Conservation (phyloP, 768 basidiomycete genomes). For the Plicaturopsis crispa region DNA sequence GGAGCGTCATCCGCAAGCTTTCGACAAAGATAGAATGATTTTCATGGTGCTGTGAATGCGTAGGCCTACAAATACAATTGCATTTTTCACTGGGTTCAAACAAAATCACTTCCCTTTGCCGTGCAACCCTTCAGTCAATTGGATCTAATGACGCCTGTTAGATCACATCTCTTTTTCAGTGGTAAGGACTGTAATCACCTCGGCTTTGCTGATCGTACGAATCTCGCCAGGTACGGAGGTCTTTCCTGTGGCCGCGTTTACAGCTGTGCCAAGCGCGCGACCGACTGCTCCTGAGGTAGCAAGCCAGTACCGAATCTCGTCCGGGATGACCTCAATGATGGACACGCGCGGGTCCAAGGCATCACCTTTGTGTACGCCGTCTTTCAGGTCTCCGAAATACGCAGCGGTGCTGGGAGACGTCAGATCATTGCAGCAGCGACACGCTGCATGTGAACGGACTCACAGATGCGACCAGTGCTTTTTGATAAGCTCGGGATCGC, state of each 20-base stretch:
- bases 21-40: too few species aligned
- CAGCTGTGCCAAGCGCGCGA: constrained; percentile 51
- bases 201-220: constrained; percentile 61
- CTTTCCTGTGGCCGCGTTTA: constrained; percentile 53
- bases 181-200: constrained; percentile 38
- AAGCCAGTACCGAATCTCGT: constrained; percentile 79
- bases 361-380: constrained; percentile 80
- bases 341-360: constrained; percentile 72
- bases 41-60: too few species aligned
- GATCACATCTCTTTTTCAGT: neutral
- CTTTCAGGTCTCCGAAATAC: constrained; percentile 85
- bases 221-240: constrained; percentile 68
- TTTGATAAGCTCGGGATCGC: constrained; percentile 56
- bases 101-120: neutral
- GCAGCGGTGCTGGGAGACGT: constrained; percentile 40
- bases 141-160: constrained; percentile 26
- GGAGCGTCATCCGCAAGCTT: too few species aligned
- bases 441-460: constrained; percentile 9
- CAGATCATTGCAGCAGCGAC: constrained; percentile 1
- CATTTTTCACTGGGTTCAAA: neutral
- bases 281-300: constrained; percentile 52
- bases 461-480: constrained; percentile 56
- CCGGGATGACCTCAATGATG: constrained; percentile 70
- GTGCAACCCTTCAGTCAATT: constrained; percentile 31
- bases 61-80: too few species aligned